A percentile compares a stretch with the other conserved stretches of the same genome.
Conservation (phyloP, 2,329 filamentous ascomycete species). For the Fonsecaea erecta region DNA sequence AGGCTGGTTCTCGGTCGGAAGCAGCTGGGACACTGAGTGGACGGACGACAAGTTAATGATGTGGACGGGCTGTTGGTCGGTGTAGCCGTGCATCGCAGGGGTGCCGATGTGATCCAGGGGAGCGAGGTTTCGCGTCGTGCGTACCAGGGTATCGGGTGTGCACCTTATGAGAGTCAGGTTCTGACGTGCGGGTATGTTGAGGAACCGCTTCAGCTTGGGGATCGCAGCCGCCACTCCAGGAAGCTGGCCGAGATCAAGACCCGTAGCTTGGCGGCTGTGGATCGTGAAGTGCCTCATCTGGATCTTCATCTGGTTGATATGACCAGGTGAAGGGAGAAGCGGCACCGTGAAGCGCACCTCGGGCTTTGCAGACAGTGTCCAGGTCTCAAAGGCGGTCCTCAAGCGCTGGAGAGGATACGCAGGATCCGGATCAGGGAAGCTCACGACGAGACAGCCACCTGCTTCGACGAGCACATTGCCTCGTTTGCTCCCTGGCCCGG, state of each 20-base stretch:
- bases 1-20: constrained; percentile 36
- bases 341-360: constrained; percentile 27
- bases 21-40: constrained; percentile 34
- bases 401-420: constrained; percentile 19
- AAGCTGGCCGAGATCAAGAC: constrained; percentile 26
- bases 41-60: constrained; percentile 37
- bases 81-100: constrained; percentile 37
- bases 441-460: constrained; percentile 32
- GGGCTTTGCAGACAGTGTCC: constrained; percentile 23
- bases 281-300: constrained; percentile 26
- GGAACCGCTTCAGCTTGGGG: constrained; percentile 33
- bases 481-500: constrained; percentile 20
- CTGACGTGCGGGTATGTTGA: constrained; percentile 25
- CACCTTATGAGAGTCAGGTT: constrained; percentile 31
- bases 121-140: constrained; percentile 35
- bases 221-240: constrained; percentile 26
- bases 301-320: constrained; percentile 13
- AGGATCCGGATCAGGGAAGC: constrained; percentile 26
- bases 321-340: constrained; percentile 16
- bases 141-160: constrained; percentile 33
- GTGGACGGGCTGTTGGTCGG: constrained; percentile 37
- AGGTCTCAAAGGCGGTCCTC: constrained; percentile 25
- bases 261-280: constrained; percentile 26
- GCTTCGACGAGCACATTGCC: constrained; percentile 29
- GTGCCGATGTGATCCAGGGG: constrained; percentile 36